These are phyloP conservation scores for Clonostachys chloroleuca DNA, from an alignment of 2,329 filamentous ascomycete species.

Conservation along the genomic window DNA sequence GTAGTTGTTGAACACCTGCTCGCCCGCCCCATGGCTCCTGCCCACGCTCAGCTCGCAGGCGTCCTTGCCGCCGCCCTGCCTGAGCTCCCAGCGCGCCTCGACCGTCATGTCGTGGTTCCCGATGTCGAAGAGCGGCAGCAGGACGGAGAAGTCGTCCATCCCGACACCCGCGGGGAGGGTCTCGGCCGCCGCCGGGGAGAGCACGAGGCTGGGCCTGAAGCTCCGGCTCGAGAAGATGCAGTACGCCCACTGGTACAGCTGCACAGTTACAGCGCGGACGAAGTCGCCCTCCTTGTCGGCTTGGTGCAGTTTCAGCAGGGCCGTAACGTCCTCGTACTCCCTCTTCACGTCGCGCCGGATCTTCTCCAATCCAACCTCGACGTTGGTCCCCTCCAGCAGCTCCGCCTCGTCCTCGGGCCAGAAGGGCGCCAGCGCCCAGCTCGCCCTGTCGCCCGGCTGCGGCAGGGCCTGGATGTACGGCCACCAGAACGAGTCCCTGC, in stretches of 20 bases:
- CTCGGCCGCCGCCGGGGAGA: slow-evolving; percentile 25
- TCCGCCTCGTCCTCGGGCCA: slow-evolving; percentile 58
- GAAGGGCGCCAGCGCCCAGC: slow-evolving; percentile 56
- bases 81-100: slow-evolving; percentile 53
- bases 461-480: slow-evolving; percentile 65
- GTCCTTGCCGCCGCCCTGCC: slow-evolving; percentile 15
- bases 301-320: slow-evolving; percentile 19
- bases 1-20: slow-evolving; percentile 67
- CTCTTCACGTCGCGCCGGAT: slow-evolving; percentile 38
- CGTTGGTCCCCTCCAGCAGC: slow-evolving; percentile 49
- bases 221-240: slow-evolving; percentile 62
- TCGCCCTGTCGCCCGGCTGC: slow-evolving; percentile 44
- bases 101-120: slow-evolving; percentile 65
- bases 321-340: slow-evolving; percentile 39
- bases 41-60: slow-evolving; percentile 36
- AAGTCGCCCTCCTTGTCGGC: slow-evolving; percentile 15
- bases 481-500: slow-evolving; percentile 58
- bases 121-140: slow-evolving; percentile 68
- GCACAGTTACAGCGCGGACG: slow-evolving; percentile 23
- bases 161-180: slow-evolving; percentile 22
- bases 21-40: slow-evolving; percentile 39
- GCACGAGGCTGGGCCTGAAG: slow-evolving; percentile 56
- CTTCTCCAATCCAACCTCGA: slow-evolving; percentile 41
- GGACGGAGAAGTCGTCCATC: slow-evolving; percentile 59
- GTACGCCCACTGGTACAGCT: slow-evolving; percentile 60